phyloP scores from a whole-genome alignment of 306 rosid genomes.

The Corylus americana region DNA sequence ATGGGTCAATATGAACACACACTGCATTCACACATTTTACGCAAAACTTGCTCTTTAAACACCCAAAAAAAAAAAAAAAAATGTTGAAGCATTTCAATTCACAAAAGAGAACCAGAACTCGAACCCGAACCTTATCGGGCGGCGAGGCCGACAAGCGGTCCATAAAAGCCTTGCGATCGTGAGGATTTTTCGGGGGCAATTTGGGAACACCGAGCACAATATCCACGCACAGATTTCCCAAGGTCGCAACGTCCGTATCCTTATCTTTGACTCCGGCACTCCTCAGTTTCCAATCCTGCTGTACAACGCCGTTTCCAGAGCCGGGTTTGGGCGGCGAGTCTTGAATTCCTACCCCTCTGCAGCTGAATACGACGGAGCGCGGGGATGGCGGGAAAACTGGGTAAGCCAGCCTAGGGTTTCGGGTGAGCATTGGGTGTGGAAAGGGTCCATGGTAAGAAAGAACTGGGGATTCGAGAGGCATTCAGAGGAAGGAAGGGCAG shows the following conservation, averaged over 20 bases:
- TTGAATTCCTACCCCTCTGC: constrained; percentile 34
- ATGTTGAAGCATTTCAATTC: background rate
- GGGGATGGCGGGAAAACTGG: constrained; percentile 17
- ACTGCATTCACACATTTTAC: background rate
- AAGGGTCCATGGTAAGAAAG: constrained; percentile 41
- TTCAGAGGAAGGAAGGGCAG: constrained; percentile 36
- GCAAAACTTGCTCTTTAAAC: background rate
- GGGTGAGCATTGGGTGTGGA: background rate
- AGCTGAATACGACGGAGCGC: constrained; percentile 16
- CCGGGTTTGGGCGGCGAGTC: constrained; percentile 33
- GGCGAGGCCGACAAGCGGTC: constrained; percentile 72
- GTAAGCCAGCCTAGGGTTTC: background rate
- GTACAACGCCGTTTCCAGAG: constrained; percentile 28
- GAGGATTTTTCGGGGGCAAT: constrained; percentile 59
- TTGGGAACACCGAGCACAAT: constrained; percentile 83
- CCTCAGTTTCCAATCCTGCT: constrained; percentile 29
- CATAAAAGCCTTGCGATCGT: constrained; percentile 72
- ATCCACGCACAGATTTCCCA: constrained; percentile 90
- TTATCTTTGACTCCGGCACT: constrained; percentile 45
- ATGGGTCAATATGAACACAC: background rate
- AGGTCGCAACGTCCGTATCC: constrained; percentile 70
- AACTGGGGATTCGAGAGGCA: constrained; percentile 57
- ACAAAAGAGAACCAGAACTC: background rate
- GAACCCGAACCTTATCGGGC: constrained; percentile 62
- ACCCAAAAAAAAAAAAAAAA: background rate